Conservation (phyloP, 306 rosid genomes). For the Acacia acuminata region DNA sequence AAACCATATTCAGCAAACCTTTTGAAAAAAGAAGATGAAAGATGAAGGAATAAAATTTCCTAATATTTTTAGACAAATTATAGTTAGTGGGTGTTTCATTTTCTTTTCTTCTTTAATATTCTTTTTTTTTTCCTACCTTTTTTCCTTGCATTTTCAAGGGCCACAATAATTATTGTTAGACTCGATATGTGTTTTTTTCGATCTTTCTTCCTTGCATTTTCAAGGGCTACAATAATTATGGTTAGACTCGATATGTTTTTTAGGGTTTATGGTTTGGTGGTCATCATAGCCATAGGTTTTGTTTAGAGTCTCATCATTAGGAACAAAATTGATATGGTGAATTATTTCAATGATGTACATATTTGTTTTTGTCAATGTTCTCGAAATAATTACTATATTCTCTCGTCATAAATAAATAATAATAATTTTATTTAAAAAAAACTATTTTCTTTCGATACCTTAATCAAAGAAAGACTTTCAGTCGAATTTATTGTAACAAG, state of each 20-base stretch:
- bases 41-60: background rate
- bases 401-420: background rate
- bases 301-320: background rate
- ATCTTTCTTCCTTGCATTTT: background rate
- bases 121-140: background rate
- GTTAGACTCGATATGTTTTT: background rate
- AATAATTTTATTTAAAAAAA: background rate
- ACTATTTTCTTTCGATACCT: background rate
- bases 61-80: background rate
- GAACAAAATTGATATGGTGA: background rate
- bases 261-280: background rate
- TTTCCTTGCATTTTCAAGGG: background rate
- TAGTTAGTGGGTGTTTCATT: background rate
- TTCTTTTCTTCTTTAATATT: background rate
- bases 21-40: background rate
- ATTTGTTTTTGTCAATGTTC: background rate
- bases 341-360: background rate
- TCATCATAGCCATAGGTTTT: background rate
- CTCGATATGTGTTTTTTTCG: background rate
- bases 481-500: background rate
- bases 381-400: background rate
- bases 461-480: background rate
- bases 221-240: background rate
- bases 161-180: background rate
- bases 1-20: background rate